A percentile compares a stretch with the other conserved stretches of the same genome.
phyloP scores from a whole-genome alignment of 768 basidiomycete species.

The Amanita molliuscula region DNA sequence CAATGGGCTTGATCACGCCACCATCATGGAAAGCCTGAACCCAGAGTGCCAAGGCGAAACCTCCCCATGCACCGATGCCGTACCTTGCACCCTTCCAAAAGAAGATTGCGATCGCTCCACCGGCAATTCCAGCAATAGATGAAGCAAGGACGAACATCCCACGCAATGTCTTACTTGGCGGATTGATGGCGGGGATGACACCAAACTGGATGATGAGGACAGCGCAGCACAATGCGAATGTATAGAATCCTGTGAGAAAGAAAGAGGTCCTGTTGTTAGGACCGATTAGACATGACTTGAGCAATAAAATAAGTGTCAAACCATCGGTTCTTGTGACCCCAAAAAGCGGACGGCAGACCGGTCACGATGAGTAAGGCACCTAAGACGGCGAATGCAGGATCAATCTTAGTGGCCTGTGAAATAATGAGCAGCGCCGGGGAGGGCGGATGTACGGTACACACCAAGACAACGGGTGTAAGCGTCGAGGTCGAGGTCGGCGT shows the following conservation, averaged over 20 bases:
- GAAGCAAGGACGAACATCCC: constrained; percentile 87
- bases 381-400: constrained; percentile 84
- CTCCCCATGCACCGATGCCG: constrained; percentile 75
- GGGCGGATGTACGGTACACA: constrained; percentile 11
- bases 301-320: constrained; percentile 21
- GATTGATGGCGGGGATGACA: constrained; percentile 73
- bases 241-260: constrained; percentile 89
- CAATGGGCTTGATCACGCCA: constrained; percentile 68
- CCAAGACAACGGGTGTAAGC: constrained; percentile 33
- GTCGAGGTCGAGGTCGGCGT: constrained; percentile 15
- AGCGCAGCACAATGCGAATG: constrained; percentile 74
- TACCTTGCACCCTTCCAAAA: constrained; percentile 88
- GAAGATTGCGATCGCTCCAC: constrained; percentile 82
- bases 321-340: constrained; percentile 97
- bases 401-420: constrained; percentile 56
- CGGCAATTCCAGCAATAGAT: constrained; percentile 70
- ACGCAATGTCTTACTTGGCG: constrained; percentile 67
- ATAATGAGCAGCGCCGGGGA: constrained; percentile 14
- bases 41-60: constrained; percentile 81
- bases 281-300: constrained; percentile 9
- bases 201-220: constrained; percentile 86
- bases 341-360: constrained; percentile 81
- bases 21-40: constrained; percentile 78
- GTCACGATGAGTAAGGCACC: constrained; percentile 84
- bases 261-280: constrained; percentile 66